Evolutionary conservation across 1,139 yeast genomes (phyloP).

Genomic region (Schwanniomyces etchellsii): DNA sequence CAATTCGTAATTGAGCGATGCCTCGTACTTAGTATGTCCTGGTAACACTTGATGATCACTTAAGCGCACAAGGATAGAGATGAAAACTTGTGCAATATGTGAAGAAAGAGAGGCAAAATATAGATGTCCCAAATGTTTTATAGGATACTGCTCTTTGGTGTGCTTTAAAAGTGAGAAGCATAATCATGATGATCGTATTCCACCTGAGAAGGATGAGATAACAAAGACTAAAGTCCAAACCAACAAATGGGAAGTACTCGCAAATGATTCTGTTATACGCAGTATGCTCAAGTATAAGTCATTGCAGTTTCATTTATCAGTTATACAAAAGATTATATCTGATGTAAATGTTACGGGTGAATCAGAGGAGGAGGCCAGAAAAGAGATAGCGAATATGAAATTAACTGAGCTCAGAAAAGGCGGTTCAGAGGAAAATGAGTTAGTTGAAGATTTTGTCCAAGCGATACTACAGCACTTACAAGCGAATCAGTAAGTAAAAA

Average conservation of each 20-base stretch:
- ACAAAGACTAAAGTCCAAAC: background rate
- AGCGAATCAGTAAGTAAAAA: no score
- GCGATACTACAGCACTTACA: slow-evolving; percentile 5
- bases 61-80: no score
- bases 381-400: slow-evolving; percentile 54
- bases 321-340: slow-evolving; percentile 38
- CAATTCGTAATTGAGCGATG: background rate
- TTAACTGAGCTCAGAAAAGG: slow-evolving; percentile 54
- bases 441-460: slow-evolving; percentile 56
- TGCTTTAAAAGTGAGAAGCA: slow-evolving; percentile 47
- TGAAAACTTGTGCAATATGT: slow-evolving; percentile 42
- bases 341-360: slow-evolving; percentile 44
- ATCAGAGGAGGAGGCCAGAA: slow-evolving; percentile 41
- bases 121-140: slow-evolving; percentile 55
- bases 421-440: slow-evolving; percentile 58
- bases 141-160: slow-evolving; percentile 45
- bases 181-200: slow-evolving; percentile 2
- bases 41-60: no score
- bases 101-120: slow-evolving; percentile 38
- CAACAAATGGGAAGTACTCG: slow-evolving; percentile 11
- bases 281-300: slow-evolving; percentile 42
- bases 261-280: slow-evolving; percentile 33
- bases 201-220: background rate
- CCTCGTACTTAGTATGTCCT: no score
- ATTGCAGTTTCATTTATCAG: slow-evolving; percentile 48